Evolutionary conservation across 1,284 basidiomycete species (phyloP), one percentile per base, ranked within the genome.

Genomic region (Trametes versicolor): DNA sequence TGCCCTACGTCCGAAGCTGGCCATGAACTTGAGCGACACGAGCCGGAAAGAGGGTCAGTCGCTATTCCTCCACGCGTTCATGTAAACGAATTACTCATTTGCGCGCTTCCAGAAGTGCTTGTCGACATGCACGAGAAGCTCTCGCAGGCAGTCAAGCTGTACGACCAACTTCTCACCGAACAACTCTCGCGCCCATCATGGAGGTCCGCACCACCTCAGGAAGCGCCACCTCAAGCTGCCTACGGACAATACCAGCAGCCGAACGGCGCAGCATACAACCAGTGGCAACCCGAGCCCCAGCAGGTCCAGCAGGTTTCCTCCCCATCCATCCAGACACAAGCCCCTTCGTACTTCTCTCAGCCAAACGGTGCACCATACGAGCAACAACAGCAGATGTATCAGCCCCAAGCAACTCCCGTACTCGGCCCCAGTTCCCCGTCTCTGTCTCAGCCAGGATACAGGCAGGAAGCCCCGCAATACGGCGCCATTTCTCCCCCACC

Each of bases 51-150:
- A 96, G 79, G 77, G 93, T 89, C 0, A 41, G 65, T 64, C 48
- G 25, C 52, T 41, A 49, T 51, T 57, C 19, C 58, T 49, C n/a
- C 41, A n/a, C n/a, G n/a, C n/a, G n/a, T n/a, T n/a, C n/a, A n/a
- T n/a, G n/a, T n/a, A n/a, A n/a, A n/a, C n/a, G n/a, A 13, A 17
- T 10, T 5, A 3, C 17, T 21, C 9, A 9, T 64, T 2, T 51
- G 32, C 57, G 32, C 23, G 62, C 32, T 52, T 4, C 45, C 61
- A 97, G 95, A 95, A 75, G 83, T 95, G 74, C 81, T 99, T 21
- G 83, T 88, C 9, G 95, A 97, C 57, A 98, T 98, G 96, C 94
- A 98, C 73, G 92, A 93, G 65, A 97, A 98, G 77, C 82, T 98
- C 2, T 93, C 94, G 0, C 89, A 97, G 76, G 95, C 95, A 0